Evolutionary conservation across 352 stramenopile genomes (phyloP), one percentile per base, ranked within the genome.

Genomic region (Phytophthora uliginosa): DNA sequence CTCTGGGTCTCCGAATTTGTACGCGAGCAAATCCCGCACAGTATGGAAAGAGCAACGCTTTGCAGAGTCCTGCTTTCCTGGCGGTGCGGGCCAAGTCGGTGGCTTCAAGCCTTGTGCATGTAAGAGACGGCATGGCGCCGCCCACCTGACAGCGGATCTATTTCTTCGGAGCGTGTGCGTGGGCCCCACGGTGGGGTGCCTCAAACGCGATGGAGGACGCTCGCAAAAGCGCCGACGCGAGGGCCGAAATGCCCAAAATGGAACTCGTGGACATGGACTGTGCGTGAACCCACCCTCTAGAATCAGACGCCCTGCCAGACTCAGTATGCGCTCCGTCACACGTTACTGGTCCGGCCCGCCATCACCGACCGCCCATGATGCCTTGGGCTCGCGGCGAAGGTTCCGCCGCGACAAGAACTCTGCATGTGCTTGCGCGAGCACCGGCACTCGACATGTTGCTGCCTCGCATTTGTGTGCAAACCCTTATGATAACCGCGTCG

Each of bases 261-360:
- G 42, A 12, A 17, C 42, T 45, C 36, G 36, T 17, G 36, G 17
- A 45, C 42, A 50, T 10, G 42, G 42, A 18, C 42, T 22, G 42
- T 22, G 42, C 42, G 42, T 50, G 36, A 18, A 33, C 10, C 9
- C 52, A 58, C 24, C 26, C 26, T 40, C 10, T 22, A 36, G 31
- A 55, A 67, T 67, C 60, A 59, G 22, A 42, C 48, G 38, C 9
- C 34, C 34, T 38, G 34, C 9, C 8, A 50, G 61, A 62, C 61
- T 68, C 61, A 68, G 61, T 61, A 8, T 45, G 50, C 15, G 58
- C 58, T 55, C 45, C 40, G 33, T 66, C 59, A 57, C 59, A 66
- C 51, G 20, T 1, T 15, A 10, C 22, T 45, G 36, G 36, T 45
- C 13, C 36, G 22, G 47, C 9, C 47, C 47, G 20, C n/a, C n/a